Base-by-base conservation (phyloP, 805 yeast species). In the Kuraishia cidri region DNA sequence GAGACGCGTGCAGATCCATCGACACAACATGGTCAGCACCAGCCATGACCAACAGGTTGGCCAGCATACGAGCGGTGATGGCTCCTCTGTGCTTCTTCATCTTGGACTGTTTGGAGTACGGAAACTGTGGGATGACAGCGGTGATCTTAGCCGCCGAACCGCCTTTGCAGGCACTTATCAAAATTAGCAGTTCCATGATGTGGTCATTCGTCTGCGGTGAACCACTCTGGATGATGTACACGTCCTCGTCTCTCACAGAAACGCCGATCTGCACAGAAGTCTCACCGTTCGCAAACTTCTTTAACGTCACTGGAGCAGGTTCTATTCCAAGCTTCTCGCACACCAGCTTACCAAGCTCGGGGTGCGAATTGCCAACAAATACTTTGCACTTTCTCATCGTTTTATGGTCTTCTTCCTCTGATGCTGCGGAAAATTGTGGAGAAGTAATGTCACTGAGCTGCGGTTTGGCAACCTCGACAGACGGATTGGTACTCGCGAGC, bases 81-180 rank as follows among this genome's bases (percentile, higher is more conserved):
- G 98, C 97, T 34, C 98, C 98, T 60, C 99, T 71, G 54, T 92
- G 97, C 58, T 87, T 92, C 64, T 92, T 92, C 99, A 92, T 92
- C 63, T 94, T 92, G 44, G 90, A 78, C 60, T 92, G 99, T 58
- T 90, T 83, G 9, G 97, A 85, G 63, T 92, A 92, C 22, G 98
- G 98, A 56, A 90, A 94, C 58, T 87, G 94, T 2, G 99, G 99
- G 33, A 92, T 79, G 21, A 92, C 98, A 7, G 97, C 97, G 8
- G 90, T 92, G 56, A 92, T 87, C 54, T 87, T 87, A 48, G 84
- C 81, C n/a, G 99, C 99, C 9, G 96, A 85, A 7, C 98, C 99
- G 39, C 97, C 96, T 46, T 88, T 78, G 59, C 97, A 90, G 32
- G 97, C 98, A 30, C 94, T 79, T 28, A 92, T 88, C 47, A 92